Conservation (phyloP, 768 basidiomycete genomes). For the Termitomyces sp. region DNA sequence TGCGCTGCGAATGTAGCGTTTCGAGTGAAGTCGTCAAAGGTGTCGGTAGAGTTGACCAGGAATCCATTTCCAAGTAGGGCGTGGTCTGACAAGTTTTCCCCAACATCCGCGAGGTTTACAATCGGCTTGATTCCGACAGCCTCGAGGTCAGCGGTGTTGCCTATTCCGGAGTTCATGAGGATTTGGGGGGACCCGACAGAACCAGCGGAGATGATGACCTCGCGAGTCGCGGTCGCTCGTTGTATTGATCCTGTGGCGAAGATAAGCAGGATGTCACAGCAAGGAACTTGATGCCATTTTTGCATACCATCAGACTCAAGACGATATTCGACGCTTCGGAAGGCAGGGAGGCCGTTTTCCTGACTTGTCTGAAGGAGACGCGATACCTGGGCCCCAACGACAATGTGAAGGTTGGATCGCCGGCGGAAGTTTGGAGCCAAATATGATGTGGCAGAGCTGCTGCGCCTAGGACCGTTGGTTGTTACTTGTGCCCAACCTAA, state of each 20-base stretch:
- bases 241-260: constrained; percentile 3
- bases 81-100: constrained; percentile 35
- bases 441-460: constrained; percentile 24
- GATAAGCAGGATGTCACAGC: not conserved
- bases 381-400: constrained; percentile 22
- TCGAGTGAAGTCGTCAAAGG: not conserved
- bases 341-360: constrained; percentile 4
- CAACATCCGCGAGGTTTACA: constrained; percentile 31
- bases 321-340: constrained; percentile 16
- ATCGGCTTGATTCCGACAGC: constrained; percentile 19
- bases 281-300: not conserved
- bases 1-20: not conserved
- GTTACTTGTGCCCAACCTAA: constrained; percentile 20
- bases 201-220: constrained; percentile 34
- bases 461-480: constrained; percentile 15
- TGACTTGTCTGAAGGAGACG: constrained; percentile 17
- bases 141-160: constrained; percentile 15
- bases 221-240: constrained; percentile 22
- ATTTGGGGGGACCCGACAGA: constrained; percentile 26
- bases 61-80: constrained; percentile 3
- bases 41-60: not conserved
- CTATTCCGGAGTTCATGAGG: constrained; percentile 31
- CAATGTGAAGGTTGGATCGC: constrained; percentile 21
- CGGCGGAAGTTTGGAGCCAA: constrained; percentile 15
- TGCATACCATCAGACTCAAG: not conserved